Evolutionary conservation across 345 rosid species (phyloP).

Genomic region (Litchi chinensis): DNA sequence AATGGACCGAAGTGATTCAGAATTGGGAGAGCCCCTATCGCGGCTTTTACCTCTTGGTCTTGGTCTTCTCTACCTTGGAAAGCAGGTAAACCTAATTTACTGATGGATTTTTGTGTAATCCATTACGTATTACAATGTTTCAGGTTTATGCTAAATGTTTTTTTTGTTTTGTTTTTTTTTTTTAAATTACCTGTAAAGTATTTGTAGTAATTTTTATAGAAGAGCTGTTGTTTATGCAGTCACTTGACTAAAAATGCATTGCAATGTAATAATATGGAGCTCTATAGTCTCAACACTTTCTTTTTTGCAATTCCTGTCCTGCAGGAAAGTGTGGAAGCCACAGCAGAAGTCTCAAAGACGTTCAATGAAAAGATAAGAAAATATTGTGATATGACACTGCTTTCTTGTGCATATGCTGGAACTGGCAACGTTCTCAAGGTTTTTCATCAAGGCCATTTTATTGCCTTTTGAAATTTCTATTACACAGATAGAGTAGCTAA

Average conservation of each 20-base stretch:
- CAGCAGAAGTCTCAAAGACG: conserved; percentile 93
- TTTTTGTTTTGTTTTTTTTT: not conserved
- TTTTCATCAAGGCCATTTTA: conserved; percentile 22
- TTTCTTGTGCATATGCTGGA: conserved; percentile 98
- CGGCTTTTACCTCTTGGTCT: conserved; percentile 91
- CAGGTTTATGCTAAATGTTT: not conserved
- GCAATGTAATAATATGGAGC: not conserved
- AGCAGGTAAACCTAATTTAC: conserved; percentile 59
- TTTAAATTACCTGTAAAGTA: not conserved
- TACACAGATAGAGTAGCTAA: conserved; percentile 26
- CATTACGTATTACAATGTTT: not conserved
- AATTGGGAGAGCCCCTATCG: conserved; percentile 77
- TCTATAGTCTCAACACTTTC: conserved; percentile 16
- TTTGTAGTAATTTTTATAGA: not conserved
- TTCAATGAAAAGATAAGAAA: conserved; percentile 91
- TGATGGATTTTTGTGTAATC: not conserved
- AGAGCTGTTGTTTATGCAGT: not conserved
- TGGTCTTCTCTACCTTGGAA: conserved; percentile 95
- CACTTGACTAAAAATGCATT: not conserved
- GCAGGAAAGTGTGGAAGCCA: conserved; percentile 93
- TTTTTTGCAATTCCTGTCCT: conserved; percentile 21
- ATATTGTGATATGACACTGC: conserved; percentile 86
- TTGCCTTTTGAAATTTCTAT: conserved; percentile 12
- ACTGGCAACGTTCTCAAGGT: conserved; percentile 99
- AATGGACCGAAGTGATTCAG: conserved; percentile 85